These are phyloP conservation scores for Globisporangium parvum DNA, from an alignment of 352 stramenopile species.

Conservation along the genomic window DNA sequence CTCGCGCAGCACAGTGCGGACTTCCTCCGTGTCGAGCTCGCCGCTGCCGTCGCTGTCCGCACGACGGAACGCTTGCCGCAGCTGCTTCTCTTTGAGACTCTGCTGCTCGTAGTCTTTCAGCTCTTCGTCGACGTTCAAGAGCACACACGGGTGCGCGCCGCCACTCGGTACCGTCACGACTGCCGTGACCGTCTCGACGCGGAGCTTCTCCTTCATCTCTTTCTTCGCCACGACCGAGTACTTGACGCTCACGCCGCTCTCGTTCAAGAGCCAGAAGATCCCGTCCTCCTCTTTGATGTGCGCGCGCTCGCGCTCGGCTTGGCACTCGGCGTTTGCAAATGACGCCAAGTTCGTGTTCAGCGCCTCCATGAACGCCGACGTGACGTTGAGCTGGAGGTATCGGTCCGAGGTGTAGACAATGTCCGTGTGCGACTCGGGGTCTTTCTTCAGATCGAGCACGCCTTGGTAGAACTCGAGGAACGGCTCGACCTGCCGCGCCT, in stretches of 20 bases:
- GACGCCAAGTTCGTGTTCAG: constrained; percentile 58
- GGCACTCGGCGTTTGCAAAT: constrained; percentile 60
- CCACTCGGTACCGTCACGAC: constrained; percentile 42
- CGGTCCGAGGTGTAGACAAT: constrained; percentile 75
- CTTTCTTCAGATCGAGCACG: constrained; percentile 72
- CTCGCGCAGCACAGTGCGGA: constrained; percentile 59
- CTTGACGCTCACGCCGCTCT: constrained; percentile 70
- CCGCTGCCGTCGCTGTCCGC: constrained; percentile 71
- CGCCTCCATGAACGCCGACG: constrained; percentile 74
- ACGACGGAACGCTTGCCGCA: constrained; percentile 71
- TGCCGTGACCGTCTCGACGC: constrained; percentile 48
- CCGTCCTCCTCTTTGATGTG: constrained; percentile 80
- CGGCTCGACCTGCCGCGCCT: constrained; percentile 63
- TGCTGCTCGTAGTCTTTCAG: constrained; percentile 67
- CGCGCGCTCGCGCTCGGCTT: constrained; percentile 38
- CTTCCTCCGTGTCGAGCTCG: constrained; percentile 72
- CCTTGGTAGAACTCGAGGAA: constrained; percentile 86
- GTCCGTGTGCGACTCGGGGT: constrained; percentile 49
- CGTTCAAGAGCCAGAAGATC: constrained; percentile 84
- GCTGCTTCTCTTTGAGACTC: constrained; percentile 81
- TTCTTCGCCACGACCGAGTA: constrained; percentile 80
- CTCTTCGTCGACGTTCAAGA: constrained; percentile 64
- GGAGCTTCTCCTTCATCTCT: constrained; percentile 36
- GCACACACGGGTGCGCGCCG: constrained; percentile 49
- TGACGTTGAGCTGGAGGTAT: constrained; percentile 86